Evolutionary conservation across 108 stramenopile genomes (phyloP).

Genomic region (Nitzschia palea): DNA sequence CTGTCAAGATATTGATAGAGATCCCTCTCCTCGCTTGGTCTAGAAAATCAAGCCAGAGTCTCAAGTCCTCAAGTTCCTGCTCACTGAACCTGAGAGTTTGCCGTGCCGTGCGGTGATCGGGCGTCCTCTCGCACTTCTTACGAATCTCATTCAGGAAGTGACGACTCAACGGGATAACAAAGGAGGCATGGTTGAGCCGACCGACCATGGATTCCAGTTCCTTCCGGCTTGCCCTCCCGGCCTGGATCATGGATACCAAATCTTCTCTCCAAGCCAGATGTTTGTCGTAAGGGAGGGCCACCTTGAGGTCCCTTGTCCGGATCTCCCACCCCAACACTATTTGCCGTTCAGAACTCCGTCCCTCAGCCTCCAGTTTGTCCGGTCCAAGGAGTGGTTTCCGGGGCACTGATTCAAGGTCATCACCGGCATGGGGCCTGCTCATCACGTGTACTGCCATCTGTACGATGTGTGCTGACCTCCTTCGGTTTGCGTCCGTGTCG

Average conservation of each 20-base stretch:
- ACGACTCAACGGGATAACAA: background rate
- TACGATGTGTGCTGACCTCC: background rate
- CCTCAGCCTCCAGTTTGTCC: background rate
- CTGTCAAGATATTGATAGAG: background rate
- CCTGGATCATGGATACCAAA: background rate
- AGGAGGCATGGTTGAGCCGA: background rate
- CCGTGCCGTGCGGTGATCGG: background rate
- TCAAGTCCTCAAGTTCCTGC: background rate
- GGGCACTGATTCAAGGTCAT: background rate
- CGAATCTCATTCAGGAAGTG: background rate
- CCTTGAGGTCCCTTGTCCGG: background rate
- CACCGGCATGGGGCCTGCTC: background rate
- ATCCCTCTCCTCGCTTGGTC: background rate
- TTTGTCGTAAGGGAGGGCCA: background rate
- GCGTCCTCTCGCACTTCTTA: background rate
- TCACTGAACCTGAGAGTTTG: background rate
- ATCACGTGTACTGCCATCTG: background rate
- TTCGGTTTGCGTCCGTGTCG: background rate
- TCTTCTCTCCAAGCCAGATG: background rate
- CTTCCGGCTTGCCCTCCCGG: background rate
- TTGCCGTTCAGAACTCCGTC: background rate
- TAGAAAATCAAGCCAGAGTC: background rate
- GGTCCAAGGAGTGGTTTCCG: background rate
- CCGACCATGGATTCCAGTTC: background rate
- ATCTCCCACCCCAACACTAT: background rate